These are phyloP conservation scores for Termitomyces sp. DNA, from an alignment of 768 basidiomycete species.

Conservation along the genomic window DNA sequence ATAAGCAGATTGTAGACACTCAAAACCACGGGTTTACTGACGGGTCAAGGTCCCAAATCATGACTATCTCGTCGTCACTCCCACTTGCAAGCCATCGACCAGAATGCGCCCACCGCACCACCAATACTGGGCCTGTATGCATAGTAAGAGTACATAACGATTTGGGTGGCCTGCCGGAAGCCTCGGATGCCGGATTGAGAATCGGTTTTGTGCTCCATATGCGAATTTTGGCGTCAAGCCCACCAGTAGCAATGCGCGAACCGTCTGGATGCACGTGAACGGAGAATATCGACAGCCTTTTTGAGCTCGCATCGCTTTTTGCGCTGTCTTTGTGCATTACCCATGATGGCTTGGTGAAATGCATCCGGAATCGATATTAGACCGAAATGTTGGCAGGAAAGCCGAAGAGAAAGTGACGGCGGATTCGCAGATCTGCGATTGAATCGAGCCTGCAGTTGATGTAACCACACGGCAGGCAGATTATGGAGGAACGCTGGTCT, in stretches of 20 bases:
- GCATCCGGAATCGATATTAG: conserved; percentile 37
- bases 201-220: conserved; percentile 98
- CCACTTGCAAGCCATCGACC: conserved; percentile 95
- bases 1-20: conserved; percentile 3
- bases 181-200: conserved; percentile 64
- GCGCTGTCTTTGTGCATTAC: conserved; percentile 74
- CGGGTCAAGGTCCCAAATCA: conserved; percentile 98
- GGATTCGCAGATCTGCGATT: background rate
- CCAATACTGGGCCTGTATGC: conserved; percentile 91
- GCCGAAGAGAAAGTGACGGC: background rate
- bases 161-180: conserved; percentile 72
- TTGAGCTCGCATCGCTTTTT: conserved; percentile 55
- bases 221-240: conserved; percentile 91
- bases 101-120: conserved; percentile 90
- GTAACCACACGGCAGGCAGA: background rate
- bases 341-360: conserved; percentile 88
- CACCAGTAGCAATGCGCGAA: conserved; percentile 95
- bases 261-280: conserved; percentile 95
- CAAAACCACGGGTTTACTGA: conserved; percentile 37
- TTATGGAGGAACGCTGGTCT: background rate
- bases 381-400: background rate
- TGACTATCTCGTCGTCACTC: conserved; percentile 91
- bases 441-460: background rate
- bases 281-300: conserved; percentile 84
- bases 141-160: conserved; percentile 86